Percentiles rank a stretch among this genome's conserved stretches.
Conservation (phyloP, 164 flowering plant genomes). For the Aristolochia californica region DNA sequence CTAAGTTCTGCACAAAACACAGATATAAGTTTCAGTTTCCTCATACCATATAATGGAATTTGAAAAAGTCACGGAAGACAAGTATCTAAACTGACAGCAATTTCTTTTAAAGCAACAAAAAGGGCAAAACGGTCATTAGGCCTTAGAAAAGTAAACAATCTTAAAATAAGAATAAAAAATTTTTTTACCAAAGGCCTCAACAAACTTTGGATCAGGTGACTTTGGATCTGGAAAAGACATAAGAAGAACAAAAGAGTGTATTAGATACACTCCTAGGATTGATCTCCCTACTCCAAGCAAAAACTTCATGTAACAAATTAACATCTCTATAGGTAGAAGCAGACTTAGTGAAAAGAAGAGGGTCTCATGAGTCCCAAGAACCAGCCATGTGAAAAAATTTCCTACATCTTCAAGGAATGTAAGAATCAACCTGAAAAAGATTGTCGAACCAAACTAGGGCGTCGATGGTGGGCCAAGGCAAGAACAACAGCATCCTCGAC, state of each 20-base stretch:
- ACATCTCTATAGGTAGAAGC: too few species aligned
- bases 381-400: background rate
- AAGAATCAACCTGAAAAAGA: conserved; percentile 38
- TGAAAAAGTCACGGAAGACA: too few species aligned
- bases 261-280: background rate
- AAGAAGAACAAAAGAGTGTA: conserved; percentile 1
- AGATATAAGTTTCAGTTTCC: conserved; percentile 1
- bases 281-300: background rate
- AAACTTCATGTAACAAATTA: background rate
- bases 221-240: conserved; percentile 47
- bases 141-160: conserved; percentile 2
- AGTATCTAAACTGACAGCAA: too few species aligned
- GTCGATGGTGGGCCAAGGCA: conserved; percentile 51
- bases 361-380: too few species aligned
- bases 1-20: conserved; percentile 56
- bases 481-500: conserved; percentile 90
- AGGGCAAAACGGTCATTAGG: too few species aligned
- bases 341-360: too few species aligned
- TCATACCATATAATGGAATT: background rate
- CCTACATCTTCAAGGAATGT: background rate
- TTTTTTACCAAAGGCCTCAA: conserved; percentile 71
- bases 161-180: background rate
- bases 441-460: conserved; percentile 45
- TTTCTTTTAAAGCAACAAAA: too few species aligned
- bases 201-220: conserved; percentile 52